Base-by-base conservation (phyloP, 495 filamentous ascomycete species). In the Aspergillus olivimuriae region DNA sequence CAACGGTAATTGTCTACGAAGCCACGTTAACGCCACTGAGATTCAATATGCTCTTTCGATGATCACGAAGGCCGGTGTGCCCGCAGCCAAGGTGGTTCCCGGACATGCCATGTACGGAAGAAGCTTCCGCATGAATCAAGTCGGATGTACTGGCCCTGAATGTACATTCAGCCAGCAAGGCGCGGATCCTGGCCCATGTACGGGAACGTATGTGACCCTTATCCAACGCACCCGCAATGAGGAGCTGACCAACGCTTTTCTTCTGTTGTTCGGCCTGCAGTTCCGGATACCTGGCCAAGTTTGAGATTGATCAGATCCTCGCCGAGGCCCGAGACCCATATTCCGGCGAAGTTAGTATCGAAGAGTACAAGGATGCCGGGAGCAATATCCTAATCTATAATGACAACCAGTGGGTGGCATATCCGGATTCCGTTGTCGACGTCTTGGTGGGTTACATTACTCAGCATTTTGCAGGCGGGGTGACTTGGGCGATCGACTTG, bases 11-110 rank as follows among this genome's bases (percentile, higher is more conserved):
- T 43, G 40, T 20, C 40, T 43, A 9, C 40, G 40, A 28, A 47
- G 46, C 14, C 66, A 74, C 34, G 59, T 71, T 18, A 72, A 72
- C 35, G 14, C 48, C 17, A 69, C 70, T 4, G 69, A 74, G 45
- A 71, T 66, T 0, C 48, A 39, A 14, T 37, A 56, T 23, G 58
- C 65, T 4, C 49, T 74, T 1, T 40, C 52, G n/a, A 71, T 73
- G 64, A 69, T 68, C 16, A 34, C 10, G 33, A 34, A 12, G 6
- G 11, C 33, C 7, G 11, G 10, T 17, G 11, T n/a, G 5, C 33
- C 33, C 4, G 33, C 16, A 34, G 33, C 10, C 11, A 34, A 68
- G 22, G 65, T 66, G 34, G 36, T 68, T 0, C 59, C 61, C 17
- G 58, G 61, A 0, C 39, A 43, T 41, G 50, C 8, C 41, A 42